A percentile compares a stretch with the other conserved stretches of the same genome.
Conservation (phyloP, 2,329 filamentous ascomycete species). For the Aspergillus terreus region DNA sequence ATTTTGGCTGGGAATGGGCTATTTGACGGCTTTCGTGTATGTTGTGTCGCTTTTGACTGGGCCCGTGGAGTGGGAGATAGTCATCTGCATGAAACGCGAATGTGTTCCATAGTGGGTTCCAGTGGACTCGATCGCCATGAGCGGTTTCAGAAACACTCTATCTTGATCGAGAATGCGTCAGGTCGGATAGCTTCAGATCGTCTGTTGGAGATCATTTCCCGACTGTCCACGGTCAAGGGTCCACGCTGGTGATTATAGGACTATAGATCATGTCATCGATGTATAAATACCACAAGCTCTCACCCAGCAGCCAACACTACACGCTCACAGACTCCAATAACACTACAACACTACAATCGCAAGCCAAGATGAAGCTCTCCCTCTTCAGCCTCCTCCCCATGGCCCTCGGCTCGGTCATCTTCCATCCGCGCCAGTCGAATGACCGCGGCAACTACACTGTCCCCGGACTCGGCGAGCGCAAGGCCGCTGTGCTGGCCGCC, state of each 20-base stretch:
- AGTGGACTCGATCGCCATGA: no score
- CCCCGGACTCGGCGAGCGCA: conserved; percentile 16
- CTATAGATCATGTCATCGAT: not conserved
- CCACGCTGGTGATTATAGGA: no score
- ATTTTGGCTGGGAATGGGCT: no score
- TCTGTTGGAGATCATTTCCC: conserved; percentile 2
- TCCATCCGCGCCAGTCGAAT: conserved; percentile 2
- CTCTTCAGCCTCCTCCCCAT: not conserved
- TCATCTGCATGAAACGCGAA: not conserved
- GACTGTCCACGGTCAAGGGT: not conserved
- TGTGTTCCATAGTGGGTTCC: not conserved
- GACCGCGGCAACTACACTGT: conserved; percentile 19
- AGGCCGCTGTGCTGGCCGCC: conserved; percentile 16
- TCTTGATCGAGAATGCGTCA: no score
- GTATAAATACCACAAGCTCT: not conserved
- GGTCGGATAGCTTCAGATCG: not conserved
- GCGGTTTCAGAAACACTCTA: no score
- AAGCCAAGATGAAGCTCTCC: conserved; percentile 2
- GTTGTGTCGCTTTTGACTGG: no score
- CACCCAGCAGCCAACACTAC: no score
- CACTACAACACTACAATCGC: not conserved
- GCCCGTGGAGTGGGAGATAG: not conserved
- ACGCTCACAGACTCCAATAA: not conserved
- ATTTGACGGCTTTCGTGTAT: not conserved
- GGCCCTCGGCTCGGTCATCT: conserved; percentile 4